Conservation (phyloP, 2,329 filamentous ascomycete genomes). For the Hypomyces rosellus region DNA sequence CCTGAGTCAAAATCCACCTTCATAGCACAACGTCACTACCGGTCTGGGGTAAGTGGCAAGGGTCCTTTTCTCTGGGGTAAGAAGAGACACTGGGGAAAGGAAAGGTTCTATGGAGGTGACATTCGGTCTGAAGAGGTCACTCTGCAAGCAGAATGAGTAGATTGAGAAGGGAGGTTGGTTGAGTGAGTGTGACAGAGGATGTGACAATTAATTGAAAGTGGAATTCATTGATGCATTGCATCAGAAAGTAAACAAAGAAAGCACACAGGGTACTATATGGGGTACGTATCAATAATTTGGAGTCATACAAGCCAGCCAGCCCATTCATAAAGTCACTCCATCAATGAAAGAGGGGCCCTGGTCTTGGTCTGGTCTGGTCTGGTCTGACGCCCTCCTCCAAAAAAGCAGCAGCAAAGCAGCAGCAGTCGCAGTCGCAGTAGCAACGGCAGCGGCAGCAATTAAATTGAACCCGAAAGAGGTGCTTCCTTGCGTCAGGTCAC, state of each 20-base stretch:
- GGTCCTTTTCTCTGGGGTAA: neutral
- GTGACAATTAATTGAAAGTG: neutral
- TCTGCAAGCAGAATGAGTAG: neutral
- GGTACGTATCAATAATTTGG: too few species aligned
- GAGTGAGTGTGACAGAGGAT: too few species aligned
- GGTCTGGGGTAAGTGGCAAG: conserved; percentile 10
- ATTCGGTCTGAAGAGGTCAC: neutral
- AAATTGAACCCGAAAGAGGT: neutral
- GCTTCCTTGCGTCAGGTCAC: conserved; percentile 26
- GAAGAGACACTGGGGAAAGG: neutral
- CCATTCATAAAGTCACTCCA: too few species aligned
- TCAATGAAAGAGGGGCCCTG: too few species aligned
- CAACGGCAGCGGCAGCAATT: neutral
- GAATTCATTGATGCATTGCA: neutral
- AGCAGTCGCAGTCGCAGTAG: too few species aligned
- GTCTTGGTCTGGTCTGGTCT: neutral
- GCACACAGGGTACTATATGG: neutral
- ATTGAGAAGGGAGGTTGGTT: too few species aligned
- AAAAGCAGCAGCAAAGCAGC: neutral
- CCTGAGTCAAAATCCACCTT: neutral
- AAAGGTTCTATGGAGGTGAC: conserved; percentile 1
- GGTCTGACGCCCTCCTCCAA: neutral
- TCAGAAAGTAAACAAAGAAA: neutral
- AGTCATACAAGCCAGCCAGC: too few species aligned
- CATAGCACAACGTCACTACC: conserved; percentile 8